phyloP scores from a whole-genome alignment of 208 protist species.

The Crithidia thermophila region DNA sequence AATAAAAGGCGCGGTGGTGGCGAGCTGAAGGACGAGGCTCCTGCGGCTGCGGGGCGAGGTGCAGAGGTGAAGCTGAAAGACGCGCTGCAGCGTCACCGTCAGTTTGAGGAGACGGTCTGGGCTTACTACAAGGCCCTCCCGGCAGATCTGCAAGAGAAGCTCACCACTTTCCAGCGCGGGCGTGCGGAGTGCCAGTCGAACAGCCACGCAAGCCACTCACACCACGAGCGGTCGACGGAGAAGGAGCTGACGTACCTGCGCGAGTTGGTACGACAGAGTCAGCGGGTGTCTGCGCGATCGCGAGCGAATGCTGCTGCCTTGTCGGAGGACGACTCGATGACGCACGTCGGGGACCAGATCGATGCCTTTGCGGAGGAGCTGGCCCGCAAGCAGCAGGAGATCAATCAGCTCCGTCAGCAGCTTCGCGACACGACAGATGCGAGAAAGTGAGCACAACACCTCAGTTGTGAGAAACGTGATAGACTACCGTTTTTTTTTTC shows the following conservation, averaged over 20 bases:
- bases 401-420: background rate
- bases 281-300: background rate
- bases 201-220: background rate
- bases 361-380: constrained; percentile 16
- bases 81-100: constrained; percentile 4
- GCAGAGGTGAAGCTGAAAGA: constrained; percentile 1
- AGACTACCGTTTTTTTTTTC: background rate
- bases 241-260: constrained; percentile 6
- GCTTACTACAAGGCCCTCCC: constrained; percentile 29
- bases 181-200: background rate
- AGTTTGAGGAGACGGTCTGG: constrained; percentile 23
- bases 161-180: background rate
- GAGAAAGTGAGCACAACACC: no score
- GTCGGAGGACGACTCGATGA: background rate
- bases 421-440: background rate
- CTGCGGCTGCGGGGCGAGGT: background rate
- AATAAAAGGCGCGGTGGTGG: background rate
- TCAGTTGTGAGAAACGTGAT: no score
- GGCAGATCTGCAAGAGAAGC: constrained; percentile 7
- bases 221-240: background rate
- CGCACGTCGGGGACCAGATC: background rate
- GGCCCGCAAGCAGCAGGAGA: constrained; percentile 14
- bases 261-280: background rate
- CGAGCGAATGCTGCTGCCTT: no score
- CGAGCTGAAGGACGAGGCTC: background rate